Percentiles rank a stretch among this genome's conserved stretches.
These are phyloP conservation scores for Mrakia gelida DNA, from an alignment of 768 basidiomycete genomes.

Conservation along the genomic window DNA sequence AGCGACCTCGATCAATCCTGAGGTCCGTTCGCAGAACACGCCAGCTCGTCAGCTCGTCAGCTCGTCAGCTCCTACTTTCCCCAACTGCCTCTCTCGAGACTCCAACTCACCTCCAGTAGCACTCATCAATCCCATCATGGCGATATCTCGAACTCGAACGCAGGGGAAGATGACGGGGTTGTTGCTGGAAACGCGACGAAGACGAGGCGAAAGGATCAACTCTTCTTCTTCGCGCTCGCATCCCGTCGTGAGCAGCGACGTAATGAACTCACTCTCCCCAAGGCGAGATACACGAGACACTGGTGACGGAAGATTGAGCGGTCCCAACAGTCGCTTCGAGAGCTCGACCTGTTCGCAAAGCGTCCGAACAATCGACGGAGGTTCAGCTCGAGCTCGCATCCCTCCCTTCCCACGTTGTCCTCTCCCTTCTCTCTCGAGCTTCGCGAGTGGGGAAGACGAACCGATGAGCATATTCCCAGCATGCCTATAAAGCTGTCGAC, in stretches of 20 bases:
- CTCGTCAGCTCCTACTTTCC: neutral
- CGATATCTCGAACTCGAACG: neutral
- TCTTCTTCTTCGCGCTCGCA: neutral
- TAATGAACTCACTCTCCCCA: slow-evolving; percentile 4
- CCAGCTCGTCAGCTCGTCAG: neutral
- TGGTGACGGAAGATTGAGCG: neutral
- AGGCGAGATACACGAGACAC: slow-evolving; percentile 2
- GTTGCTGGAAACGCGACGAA: neutral
- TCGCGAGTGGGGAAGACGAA: neutral
- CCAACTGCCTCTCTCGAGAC: too few relatives aligned
- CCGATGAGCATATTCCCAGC: neutral
- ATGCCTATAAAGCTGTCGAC: neutral
- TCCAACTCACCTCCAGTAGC: neutral
- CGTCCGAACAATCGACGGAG: neutral
- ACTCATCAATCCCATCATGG: neutral
- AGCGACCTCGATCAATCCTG: neutral
- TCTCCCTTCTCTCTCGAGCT: neutral
- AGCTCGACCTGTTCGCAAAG: neutral
- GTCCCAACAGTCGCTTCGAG: neutral
- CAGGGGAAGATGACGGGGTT: slow-evolving; percentile 7
- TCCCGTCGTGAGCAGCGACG: neutral
- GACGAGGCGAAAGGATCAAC: neutral
- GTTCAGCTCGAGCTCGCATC: neutral
- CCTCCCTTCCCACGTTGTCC: neutral
- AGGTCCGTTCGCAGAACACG: neutral